These are phyloP conservation scores for Trebouxiophyceae sp. DNA, from an alignment of 163 green algal genomes.

Conservation along the genomic window DNA sequence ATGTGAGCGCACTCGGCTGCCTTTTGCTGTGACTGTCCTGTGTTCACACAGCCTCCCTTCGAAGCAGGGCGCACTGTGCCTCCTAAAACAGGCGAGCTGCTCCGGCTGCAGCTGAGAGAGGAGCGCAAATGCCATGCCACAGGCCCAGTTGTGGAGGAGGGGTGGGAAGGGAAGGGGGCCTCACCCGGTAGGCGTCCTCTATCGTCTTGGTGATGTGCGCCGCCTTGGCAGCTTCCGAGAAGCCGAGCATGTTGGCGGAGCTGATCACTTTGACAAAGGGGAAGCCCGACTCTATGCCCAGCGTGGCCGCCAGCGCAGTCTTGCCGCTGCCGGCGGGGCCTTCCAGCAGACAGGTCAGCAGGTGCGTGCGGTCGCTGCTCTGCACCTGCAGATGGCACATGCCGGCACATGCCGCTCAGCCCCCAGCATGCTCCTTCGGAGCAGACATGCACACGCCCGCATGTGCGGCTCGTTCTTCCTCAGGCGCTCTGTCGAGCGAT, in stretches of 20 bases:
- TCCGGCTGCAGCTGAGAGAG: not conserved
- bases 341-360: conserved; percentile 76
- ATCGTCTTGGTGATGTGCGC: conserved; percentile 83
- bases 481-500: not conserved
- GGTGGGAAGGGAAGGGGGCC: not conserved
- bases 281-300: conserved; percentile 80
- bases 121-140: not conserved
- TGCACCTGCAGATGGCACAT: conserved; percentile 35
- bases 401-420: not conserved
- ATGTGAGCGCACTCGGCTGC: too few relatives aligned
- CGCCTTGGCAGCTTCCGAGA: conserved; percentile 76
- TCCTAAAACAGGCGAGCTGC: not conserved
- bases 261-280: conserved; percentile 90
- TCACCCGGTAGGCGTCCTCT: conserved; percentile 88
- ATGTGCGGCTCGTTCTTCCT: not conserved
- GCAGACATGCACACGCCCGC: not conserved
- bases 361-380: conserved; percentile 66
- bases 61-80: not conserved
- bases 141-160: too few relatives aligned
- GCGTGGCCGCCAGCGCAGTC: conserved; percentile 84
- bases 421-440: not conserved
- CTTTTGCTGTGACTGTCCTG: too few relatives aligned
- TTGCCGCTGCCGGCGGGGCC: conserved; percentile 79
- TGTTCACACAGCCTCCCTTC: too few relatives aligned
- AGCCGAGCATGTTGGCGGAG: conserved; percentile 84